These are phyloP conservation scores for Calonectria henricotiae DNA, from an alignment of 2,329 filamentous ascomycete genomes.

Conservation along the genomic window DNA sequence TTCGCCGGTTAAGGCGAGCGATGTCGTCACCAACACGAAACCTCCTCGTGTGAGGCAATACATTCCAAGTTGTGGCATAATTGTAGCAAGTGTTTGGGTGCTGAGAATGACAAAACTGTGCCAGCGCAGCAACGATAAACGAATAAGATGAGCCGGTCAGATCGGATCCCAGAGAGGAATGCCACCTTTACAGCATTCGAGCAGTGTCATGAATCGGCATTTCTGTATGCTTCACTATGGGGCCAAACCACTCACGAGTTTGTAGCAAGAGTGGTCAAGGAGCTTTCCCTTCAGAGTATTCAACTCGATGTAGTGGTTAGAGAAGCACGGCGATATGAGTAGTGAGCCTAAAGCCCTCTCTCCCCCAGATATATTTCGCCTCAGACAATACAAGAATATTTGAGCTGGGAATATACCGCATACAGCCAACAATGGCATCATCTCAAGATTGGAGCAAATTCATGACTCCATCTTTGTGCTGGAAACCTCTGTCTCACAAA, in stretches of 20 bases:
- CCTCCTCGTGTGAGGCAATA: slow-evolving; percentile 21
- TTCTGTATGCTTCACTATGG: slow-evolving; percentile 1
- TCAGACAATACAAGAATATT: neutral
- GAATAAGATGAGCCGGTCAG: neutral
- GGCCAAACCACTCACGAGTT: neutral
- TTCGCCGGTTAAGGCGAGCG: slow-evolving; percentile 17
- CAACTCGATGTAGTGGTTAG: neutral
- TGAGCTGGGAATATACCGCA: neutral
- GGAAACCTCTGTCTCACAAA: neutral
- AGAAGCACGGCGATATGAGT: neutral
- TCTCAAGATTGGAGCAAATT: neutral
- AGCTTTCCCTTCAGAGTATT: neutral
- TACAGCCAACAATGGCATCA: neutral
- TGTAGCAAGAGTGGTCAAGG: neutral
- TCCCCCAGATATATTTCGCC: neutral
- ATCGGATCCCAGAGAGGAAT: neutral
- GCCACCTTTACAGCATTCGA: neutral
- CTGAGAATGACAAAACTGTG: neutral
- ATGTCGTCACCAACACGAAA: slow-evolving; percentile 34
- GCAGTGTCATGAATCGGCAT: neutral
- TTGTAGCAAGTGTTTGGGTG: neutral
- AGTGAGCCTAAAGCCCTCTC: neutral
- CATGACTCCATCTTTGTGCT: neutral
- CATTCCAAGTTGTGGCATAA: neutral
- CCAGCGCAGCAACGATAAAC: neutral